Evolutionary conservation across 768 basidiomycete genomes (phyloP).

Genomic region (Mycena polygramma): DNA sequence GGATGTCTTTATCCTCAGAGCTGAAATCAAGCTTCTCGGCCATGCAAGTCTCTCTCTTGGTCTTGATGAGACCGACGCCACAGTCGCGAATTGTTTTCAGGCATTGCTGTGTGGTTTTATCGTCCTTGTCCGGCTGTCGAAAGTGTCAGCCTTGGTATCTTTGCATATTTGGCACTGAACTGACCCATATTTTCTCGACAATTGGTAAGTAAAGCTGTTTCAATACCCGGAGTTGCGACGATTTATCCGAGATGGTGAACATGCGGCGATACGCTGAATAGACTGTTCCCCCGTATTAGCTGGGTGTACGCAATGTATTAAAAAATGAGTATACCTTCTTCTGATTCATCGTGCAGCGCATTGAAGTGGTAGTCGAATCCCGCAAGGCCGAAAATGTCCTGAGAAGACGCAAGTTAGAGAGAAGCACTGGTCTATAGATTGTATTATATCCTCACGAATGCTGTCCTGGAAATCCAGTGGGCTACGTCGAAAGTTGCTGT

Average conservation of each 20-base stretch:
- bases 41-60: constrained; percentile 54
- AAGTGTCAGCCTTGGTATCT: constrained; percentile 7
- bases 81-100: constrained; percentile 54
- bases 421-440: too few relatives aligned
- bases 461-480: constrained; percentile 71
- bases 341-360: constrained; percentile 62
- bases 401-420: too few relatives aligned
- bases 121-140: constrained; percentile 58
- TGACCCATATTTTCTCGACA: constrained; percentile 59
- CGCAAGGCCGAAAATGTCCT: constrained; percentile 73
- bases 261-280: constrained; percentile 50
- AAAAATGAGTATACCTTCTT: constrained; percentile 40
- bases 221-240: constrained; percentile 54
- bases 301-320: too few relatives aligned
- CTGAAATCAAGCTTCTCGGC: constrained; percentile 49
- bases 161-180: constrained; percentile 30
- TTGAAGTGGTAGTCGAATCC: constrained; percentile 68
- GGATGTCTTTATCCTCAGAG: constrained; percentile 59
- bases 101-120: constrained; percentile 53
- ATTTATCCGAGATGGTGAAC: constrained; percentile 64
- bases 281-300: constrained; percentile 15
- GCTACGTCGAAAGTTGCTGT: constrained; percentile 59
- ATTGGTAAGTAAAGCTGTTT: constrained; percentile 63
- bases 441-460: constrained; percentile 59
- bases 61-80: constrained; percentile 58